Evolutionary conservation across 768 basidiomycete species (phyloP).

Genomic region (Porphyrellus cyaneotinctus): DNA sequence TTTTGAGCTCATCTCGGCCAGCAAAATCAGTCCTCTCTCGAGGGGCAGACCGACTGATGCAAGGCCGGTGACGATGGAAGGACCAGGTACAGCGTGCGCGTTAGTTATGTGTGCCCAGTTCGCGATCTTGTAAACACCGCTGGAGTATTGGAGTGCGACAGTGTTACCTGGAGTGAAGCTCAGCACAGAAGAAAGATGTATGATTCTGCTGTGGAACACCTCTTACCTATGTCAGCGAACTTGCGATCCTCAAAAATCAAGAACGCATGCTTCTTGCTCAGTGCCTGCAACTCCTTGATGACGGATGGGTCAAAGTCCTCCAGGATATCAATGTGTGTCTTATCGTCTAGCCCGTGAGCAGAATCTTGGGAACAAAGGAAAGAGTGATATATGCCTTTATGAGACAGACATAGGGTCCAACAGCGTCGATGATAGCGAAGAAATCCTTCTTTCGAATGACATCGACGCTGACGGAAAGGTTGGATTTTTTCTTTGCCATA

Average conservation of each 20-base stretch:
- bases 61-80: slow-evolving; percentile 89
- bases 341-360: slow-evolving; percentile 29
- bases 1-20: slow-evolving; percentile 94
- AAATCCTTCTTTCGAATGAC: slow-evolving; percentile 78
- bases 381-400: slow-evolving; percentile 71
- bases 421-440: slow-evolving; percentile 79
- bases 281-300: slow-evolving; percentile 60
- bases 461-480: slow-evolving; percentile 95
- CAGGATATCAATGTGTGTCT: slow-evolving; percentile 97
- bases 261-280: slow-evolving; percentile 84
- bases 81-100: slow-evolving; percentile 95
- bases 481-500: slow-evolving; percentile 83
- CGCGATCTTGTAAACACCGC: slow-evolving; percentile 89
- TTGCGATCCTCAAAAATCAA: slow-evolving; percentile 98
- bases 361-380: slow-evolving; percentile 4
- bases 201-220: neutral
- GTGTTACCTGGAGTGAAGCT: slow-evolving; percentile 74
- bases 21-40: slow-evolving; percentile 77
- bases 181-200: neutral
- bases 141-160: slow-evolving; percentile 90
- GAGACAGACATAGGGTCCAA: slow-evolving; percentile 87
- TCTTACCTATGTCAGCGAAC: slow-evolving; percentile 94
- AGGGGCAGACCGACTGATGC: slow-evolving; percentile 81
- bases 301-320: slow-evolving; percentile 81
- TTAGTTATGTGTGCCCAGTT: slow-evolving; percentile 97